Evolutionary conservation across 2,329 filamentous ascomycete species (phyloP).

Genomic region (Chaetomium strumarium): DNA sequence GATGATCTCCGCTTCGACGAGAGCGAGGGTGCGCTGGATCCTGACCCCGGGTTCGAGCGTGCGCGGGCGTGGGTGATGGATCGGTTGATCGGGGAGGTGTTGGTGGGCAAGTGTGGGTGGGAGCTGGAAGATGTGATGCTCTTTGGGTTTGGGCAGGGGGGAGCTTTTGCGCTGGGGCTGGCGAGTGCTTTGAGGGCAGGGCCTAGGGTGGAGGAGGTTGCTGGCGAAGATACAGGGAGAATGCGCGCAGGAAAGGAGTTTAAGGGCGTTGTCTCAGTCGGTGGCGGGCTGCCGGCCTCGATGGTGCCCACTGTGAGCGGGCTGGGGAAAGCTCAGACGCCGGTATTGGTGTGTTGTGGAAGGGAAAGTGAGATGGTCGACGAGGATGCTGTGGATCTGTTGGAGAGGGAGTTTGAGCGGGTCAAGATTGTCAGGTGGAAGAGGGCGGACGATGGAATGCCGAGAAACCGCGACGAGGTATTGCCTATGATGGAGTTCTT

Average conservation of each 20-base stretch:
- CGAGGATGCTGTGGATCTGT: slow-evolving; percentile 54
- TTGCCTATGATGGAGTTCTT: slow-evolving; percentile 83
- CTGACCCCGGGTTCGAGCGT: slow-evolving; percentile 55
- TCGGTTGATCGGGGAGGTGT: slow-evolving; percentile 44
- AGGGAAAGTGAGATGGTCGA: slow-evolving; percentile 43
- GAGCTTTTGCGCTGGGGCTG: slow-evolving; percentile 48
- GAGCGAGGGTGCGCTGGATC: slow-evolving; percentile 48
- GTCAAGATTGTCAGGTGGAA: slow-evolving; percentile 65
- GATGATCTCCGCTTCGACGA: slow-evolving; percentile 53
- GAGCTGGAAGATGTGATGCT: slow-evolving; percentile 53
- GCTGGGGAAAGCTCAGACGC: slow-evolving; percentile 54
- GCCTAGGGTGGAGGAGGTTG: slow-evolving; percentile 1
- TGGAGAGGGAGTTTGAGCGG: slow-evolving; percentile 61
- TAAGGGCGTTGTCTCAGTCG: slow-evolving; percentile 48
- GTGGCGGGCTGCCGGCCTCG: slow-evolving; percentile 48
- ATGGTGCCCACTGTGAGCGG: slow-evolving; percentile 43
- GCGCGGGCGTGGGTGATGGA: slow-evolving; percentile 42
- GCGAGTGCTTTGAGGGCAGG: slow-evolving; percentile 17
- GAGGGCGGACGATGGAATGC: slow-evolving; percentile 72
- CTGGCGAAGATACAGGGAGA: neutral
- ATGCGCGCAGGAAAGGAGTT: slow-evolving; percentile 26
- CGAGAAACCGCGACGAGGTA: slow-evolving; percentile 77
- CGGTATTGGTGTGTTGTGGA: slow-evolving; percentile 56
- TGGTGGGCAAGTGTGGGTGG: slow-evolving; percentile 56
- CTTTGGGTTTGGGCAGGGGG: slow-evolving; percentile 64